Evolutionary conservation across 345 rosid genomes (phyloP).

Genomic region (Moricandia moricandioides): DNA sequence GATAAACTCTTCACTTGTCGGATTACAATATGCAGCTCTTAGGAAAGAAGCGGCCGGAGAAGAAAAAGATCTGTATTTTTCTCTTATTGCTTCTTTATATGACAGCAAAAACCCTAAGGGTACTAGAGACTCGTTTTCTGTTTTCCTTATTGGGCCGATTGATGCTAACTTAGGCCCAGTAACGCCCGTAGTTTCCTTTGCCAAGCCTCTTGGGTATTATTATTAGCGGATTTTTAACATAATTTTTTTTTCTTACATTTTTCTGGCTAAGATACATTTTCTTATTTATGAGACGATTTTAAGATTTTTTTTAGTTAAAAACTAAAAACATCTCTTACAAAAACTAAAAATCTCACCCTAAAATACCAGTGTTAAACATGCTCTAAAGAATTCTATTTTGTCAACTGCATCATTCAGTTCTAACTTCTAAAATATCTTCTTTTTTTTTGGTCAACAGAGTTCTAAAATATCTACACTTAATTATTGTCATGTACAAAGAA

Average conservation of each 20-base stretch:
- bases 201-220: background rate
- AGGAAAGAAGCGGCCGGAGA: background rate
- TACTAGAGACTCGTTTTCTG: background rate
- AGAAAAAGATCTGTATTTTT: background rate
- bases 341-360: no score
- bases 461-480: background rate
- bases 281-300: no score
- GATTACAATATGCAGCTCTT: slow-evolving; percentile 13
- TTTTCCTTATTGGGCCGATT: slow-evolving; percentile 9
- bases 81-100: slow-evolving; percentile 19
- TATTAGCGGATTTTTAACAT: no score
- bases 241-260: no score
- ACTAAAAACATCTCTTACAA: no score
- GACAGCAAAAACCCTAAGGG: slow-evolving; percentile 27
- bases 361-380: no score
- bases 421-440: no score
- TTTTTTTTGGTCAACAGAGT: background rate
- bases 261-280: no score
- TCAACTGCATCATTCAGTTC: no score
- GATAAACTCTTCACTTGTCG: background rate
- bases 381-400: no score
- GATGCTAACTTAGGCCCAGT: background rate
- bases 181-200: slow-evolving; percentile 7
- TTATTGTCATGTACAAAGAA: background rate
- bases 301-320: no score